Conservation (phyloP, 257 asterid genomes). For the Craterostigma plantagineum region DNA sequence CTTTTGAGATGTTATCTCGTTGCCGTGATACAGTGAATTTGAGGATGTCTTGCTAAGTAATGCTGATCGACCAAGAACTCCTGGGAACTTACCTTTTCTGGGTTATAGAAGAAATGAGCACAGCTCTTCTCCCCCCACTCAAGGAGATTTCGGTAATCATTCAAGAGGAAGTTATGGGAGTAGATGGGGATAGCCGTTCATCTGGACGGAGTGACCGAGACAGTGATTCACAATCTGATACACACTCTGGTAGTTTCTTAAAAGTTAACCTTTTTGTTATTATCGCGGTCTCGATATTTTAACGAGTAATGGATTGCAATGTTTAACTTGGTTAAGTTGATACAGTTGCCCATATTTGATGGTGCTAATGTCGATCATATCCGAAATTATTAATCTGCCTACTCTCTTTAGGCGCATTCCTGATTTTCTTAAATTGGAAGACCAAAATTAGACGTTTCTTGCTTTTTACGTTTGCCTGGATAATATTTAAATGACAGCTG, state of each 20-base stretch:
- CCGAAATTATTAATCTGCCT: no score
- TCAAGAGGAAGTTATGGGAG: conserved; percentile 35
- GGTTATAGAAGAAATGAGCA: conserved; percentile 36
- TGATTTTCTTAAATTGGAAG: no score
- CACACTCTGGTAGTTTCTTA: conserved; percentile 37
- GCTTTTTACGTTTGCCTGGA: no score
- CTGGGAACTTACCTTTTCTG: conserved; percentile 21
- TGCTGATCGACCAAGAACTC: conserved; percentile 37
- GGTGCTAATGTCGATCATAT: no score
- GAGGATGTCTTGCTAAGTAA: conserved; percentile 23
- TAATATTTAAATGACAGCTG: no score
- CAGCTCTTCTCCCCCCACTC: conserved; percentile 50
- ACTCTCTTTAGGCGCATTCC: no score
- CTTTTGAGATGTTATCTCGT: conserved; percentile 10
- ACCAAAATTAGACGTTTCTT: no score
- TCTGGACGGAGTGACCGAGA: conserved; percentile 48
- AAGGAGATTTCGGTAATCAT: conserved; percentile 29
- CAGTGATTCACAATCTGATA: conserved; percentile 47
- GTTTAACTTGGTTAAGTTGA: no score
- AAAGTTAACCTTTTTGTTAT: neutral
- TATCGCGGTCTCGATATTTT: no score
- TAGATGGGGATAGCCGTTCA: conserved; percentile 36
- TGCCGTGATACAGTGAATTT: conserved; percentile 24
- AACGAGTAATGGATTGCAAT: no score
- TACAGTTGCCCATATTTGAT: no score